Base-by-base conservation (phyloP, 2,329 filamentous ascomycete species). In the Colletotrichum sp. region DNA sequence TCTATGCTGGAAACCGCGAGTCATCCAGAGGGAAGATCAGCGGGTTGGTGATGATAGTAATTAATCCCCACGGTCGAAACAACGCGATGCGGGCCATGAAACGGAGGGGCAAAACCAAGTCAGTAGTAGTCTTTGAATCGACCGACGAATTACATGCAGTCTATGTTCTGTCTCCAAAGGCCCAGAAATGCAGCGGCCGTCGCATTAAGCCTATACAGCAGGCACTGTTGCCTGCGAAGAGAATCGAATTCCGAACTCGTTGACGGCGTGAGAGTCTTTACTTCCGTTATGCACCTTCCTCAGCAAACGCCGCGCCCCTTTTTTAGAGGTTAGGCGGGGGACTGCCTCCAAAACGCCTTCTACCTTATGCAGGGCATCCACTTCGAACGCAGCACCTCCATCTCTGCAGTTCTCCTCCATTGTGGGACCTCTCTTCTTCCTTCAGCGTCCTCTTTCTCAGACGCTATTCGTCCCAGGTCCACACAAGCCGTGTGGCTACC, bases 321-420 rank as follows among this genome's bases (percentile, higher is more conserved):
- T 59, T 30, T 74, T 44, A 67, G 30, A 76, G 70, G 44, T 39
- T 48, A 59, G 67, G 59, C 39, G 63, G 73, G 34, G 63, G 39
- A 34, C 34, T 69, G 74, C 64, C 74, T 60, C 74, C 70, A 69
- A 64, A 76, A 76, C 74, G 74, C 74, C 74, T 64, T 76, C 71
- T 76, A 74, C 57, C 59, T 74, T 74, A 76, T 76, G 74, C 74
- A 74, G 70, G 65, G 59, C 74, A 76, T 68, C 73, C 70, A 52
- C 60, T 19, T 69, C 36, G 59, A 69, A 52, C 34, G 30, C 59
- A 59, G 32, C 70, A 19, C 27, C 48, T 68, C 70, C 64, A 73
- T 27, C 59, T 69, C 44, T 48, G 28, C 65, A 28, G 9, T 36
- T 36, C 36, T 39, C 70, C 28, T 63, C 69, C 63, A 8, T 59